A percentile compares a stretch with the other conserved stretches of the same genome.
phyloP scores from a whole-genome alignment of 495 filamentous ascomycete genomes.

The Lasiosphaeria miniovina region DNA sequence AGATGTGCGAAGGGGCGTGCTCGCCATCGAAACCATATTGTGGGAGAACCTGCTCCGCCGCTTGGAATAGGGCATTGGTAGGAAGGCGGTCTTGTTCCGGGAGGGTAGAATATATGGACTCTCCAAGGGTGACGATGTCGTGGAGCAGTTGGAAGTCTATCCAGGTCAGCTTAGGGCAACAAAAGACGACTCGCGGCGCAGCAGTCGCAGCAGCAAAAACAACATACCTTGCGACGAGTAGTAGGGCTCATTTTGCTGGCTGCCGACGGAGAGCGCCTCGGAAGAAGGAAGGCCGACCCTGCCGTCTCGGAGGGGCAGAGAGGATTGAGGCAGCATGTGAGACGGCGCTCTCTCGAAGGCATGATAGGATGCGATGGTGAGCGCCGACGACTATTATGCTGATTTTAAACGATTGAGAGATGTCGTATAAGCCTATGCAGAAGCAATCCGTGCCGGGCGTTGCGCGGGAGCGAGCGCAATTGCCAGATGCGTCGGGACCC shows the following conservation, averaged over 20 bases:
- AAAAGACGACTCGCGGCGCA: not conserved
- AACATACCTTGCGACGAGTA: constrained; percentile 64
- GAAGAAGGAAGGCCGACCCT: constrained; percentile 47
- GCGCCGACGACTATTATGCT: constrained; percentile 7
- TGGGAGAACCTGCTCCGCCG: constrained; percentile 70
- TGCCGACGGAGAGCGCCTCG: constrained; percentile 8
- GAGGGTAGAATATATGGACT: constrained; percentile 51
- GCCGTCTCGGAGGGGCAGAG: constrained; percentile 32
- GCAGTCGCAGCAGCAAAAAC: constrained; percentile 1
- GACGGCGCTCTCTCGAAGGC: constrained; percentile 31
- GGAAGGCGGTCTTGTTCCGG: constrained; percentile 62
- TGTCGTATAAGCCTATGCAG: constrained; percentile 14
- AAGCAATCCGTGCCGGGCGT: not conserved
- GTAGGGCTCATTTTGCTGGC: constrained; percentile 23
- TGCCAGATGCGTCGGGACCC: not conserved
- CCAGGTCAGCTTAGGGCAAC: constrained; percentile 17
- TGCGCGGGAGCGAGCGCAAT: not conserved
- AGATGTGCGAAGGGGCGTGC: constrained; percentile 64
- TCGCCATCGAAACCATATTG: constrained; percentile 65
- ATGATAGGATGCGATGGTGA: constrained; percentile 27
- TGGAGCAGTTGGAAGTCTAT: constrained; percentile 77
- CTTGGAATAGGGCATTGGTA: constrained; percentile 74
- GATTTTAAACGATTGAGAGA: constrained; percentile 6
- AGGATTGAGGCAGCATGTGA: constrained; percentile 34
- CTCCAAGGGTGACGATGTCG: constrained; percentile 69